Conservation (phyloP, 345 rosid genomes). For the Psidium friedrichsthalianum region DNA sequence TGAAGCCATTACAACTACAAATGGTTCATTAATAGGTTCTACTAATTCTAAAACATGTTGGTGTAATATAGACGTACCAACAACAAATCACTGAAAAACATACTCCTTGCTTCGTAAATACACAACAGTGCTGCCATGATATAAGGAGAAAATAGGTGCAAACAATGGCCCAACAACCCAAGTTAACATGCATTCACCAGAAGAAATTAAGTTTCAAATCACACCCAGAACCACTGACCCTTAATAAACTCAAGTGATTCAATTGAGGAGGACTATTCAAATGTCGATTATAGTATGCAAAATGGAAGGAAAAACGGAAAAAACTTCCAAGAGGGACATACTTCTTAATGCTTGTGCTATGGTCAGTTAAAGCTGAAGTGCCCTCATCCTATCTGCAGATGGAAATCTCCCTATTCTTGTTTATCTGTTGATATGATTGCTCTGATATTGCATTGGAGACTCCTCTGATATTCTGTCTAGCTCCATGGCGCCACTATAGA, state of each 20-base stretch:
- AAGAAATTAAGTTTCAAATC: background rate
- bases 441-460: conserved; percentile 80
- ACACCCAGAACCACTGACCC: background rate
- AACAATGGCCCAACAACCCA: background rate
- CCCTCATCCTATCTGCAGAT: conserved; percentile 84
- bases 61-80: background rate
- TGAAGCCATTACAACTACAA: background rate
- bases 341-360: conserved; percentile 84
- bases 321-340: conserved; percentile 2
- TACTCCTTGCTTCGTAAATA: background rate
- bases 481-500: conserved; percentile 75
- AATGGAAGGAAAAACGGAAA: background rate
- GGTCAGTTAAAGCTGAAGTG: conserved; percentile 90
- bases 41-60: background rate
- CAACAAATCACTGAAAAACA: background rate
- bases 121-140: background rate
- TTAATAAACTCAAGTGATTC: background rate
- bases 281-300: background rate
- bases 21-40: background rate
- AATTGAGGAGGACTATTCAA: background rate
- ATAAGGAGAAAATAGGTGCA: background rate
- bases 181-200: background rate
- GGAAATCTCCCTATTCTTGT: conserved; percentile 81
- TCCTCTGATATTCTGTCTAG: conserved; percentile 95
- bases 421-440: conserved; percentile 52